These are phyloP conservation scores for Debaryomyces coudertii DNA, from an alignment of 1,139 yeast genomes.

Conservation along the genomic window DNA sequence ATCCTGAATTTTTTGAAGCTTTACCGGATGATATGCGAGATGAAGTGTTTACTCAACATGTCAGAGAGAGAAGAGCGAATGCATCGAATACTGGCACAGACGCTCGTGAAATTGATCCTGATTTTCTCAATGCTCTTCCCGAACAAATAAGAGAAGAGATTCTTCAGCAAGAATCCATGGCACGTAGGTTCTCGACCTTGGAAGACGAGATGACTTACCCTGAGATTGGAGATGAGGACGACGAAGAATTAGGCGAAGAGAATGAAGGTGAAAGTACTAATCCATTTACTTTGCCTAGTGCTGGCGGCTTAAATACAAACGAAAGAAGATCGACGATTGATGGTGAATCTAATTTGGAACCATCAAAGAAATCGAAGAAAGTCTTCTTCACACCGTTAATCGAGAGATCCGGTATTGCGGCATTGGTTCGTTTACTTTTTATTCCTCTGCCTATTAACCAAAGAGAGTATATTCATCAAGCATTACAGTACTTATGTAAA, in stretches of 20 bases:
- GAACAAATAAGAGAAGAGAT: slow-evolving; percentile 74
- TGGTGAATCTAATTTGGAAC: slow-evolving; percentile 8
- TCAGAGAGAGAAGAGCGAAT: slow-evolving; percentile 66
- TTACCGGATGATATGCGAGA: slow-evolving; percentile 92
- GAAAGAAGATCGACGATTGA: slow-evolving; percentile 3
- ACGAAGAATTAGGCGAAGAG: slow-evolving; percentile 32
- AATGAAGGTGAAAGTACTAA: slow-evolving; percentile 21
- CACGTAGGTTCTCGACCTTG: slow-evolving; percentile 39
- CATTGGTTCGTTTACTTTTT: slow-evolving; percentile 71
- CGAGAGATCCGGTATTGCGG: slow-evolving; percentile 76
- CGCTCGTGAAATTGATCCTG: slow-evolving; percentile 75
- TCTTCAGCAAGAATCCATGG: slow-evolving; percentile 65
- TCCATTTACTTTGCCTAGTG: slow-evolving; percentile 1
- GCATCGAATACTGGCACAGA: slow-evolving; percentile 47
- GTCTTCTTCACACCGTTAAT: slow-evolving; percentile 66
- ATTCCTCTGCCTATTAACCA: slow-evolving; percentile 71
- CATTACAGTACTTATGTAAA: slow-evolving; percentile 69
- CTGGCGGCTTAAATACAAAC: neutral
- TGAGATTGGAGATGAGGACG: slow-evolving; percentile 29
- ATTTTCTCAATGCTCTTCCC: slow-evolving; percentile 81
- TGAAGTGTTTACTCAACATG: slow-evolving; percentile 86
- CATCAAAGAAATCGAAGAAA: slow-evolving; percentile 26
- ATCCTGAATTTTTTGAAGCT: slow-evolving; percentile 88
- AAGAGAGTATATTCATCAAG: slow-evolving; percentile 66
- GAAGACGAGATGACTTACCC: slow-evolving; percentile 24